Evolutionary conservation across 192 early-diverging fungal species (phyloP).

Genomic region (Helicostylum pulchrum): DNA sequence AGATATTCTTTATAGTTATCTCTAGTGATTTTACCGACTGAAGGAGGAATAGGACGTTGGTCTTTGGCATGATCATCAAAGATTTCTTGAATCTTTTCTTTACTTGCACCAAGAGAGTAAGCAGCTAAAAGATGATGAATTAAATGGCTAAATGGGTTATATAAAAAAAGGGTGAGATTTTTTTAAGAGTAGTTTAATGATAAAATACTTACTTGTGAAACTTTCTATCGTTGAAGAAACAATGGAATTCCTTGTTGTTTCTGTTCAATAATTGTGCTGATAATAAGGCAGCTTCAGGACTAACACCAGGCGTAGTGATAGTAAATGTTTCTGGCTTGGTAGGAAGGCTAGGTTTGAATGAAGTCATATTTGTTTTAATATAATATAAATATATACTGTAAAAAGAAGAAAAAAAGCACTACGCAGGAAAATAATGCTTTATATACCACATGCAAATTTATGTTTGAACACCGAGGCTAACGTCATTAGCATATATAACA

Average conservation of each 20-base stretch:
- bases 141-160: slow-evolving; percentile 40
- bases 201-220: slow-evolving; percentile 49
- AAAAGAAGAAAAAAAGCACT: not conserved
- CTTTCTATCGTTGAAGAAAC: slow-evolving; percentile 50
- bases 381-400: not conserved
- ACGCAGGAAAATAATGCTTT: not conserved
- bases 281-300: slow-evolving; percentile 32
- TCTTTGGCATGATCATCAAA: slow-evolving; percentile 43
- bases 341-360: slow-evolving; percentile 6
- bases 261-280: slow-evolving; percentile 44
- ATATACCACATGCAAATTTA: not conserved
- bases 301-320: slow-evolving; percentile 43
- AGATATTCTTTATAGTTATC: slow-evolving; percentile 38
- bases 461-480: not conserved
- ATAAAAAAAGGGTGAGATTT: not conserved
- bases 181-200: not conserved
- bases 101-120: slow-evolving; percentile 49
- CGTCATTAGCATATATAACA: not conserved
- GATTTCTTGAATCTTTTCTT: slow-evolving; percentile 46
- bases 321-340: slow-evolving; percentile 1
- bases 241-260: slow-evolving; percentile 49
- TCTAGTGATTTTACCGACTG: slow-evolving; percentile 33
- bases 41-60: slow-evolving; percentile 26
- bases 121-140: slow-evolving; percentile 55
- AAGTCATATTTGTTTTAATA: slow-evolving; percentile 6